Evolutionary conservation across 805 yeast genomes (phyloP), one percentile per base, ranked within the genome.

Genomic region (Candida manassasensis): DNA sequence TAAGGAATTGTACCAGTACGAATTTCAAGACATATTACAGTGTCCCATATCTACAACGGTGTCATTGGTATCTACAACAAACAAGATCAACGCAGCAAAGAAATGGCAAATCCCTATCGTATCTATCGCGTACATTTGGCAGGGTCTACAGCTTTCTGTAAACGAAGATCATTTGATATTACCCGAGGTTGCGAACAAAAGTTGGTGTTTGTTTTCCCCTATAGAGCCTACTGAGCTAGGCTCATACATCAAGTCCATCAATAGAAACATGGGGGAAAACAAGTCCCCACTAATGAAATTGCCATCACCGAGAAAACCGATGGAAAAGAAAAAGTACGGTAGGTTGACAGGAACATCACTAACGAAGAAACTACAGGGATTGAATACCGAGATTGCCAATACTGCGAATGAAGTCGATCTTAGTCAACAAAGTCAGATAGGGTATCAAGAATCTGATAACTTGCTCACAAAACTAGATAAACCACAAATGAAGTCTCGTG

Each of bases 171-270:
- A 27, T 8, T 48, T 45, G 40, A 40, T 55, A 14, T 41, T 61
- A 37, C 75, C 76, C 6, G 64, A 65, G 31, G 45, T 77, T 2
- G 48, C 63, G 36, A 71, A 75, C 37, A 56, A 62, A 16, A 52
- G 57, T 24, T 77, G 83, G 82, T 77, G 84, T 47, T 52, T 79
- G 2, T 75, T 62, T 52, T 77, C 75, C 12, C 79, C 79, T 1
- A 59, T 48, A 27, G 33, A 31, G 5, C n/a, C 27, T 19, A 19
- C 22, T 7, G 27, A 29, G 12, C 19, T 29, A 8, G 8, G 16
- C 15, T 12, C 13, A 6, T 29, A 29, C 22, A 18, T 29, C 4
- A n/a, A 29, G 19, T 13, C 30, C 18, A 15, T 27, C 6, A 29
- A 29, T 12, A 12, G 19, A 9, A 29, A 14, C 10, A 7, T 14